Conservation (phyloP, 805 yeast species). For the Kuraishia hungarica region DNA sequence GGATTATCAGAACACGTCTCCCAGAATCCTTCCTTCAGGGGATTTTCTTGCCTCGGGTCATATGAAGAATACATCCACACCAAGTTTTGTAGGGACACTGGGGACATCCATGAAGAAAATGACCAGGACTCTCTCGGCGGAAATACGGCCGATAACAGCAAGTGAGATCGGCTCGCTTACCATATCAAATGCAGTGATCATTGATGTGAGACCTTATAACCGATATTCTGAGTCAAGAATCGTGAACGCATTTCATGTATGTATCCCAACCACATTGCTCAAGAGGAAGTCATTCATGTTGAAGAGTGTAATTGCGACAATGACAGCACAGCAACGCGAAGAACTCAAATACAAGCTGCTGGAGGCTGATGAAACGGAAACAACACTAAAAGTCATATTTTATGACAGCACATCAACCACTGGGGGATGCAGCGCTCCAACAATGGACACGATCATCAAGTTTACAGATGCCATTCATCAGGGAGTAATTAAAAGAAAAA, state of each 20-base stretch:
- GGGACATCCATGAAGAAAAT: neutral
- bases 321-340: slow-evolving; percentile 16
- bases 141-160: neutral
- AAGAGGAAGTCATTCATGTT: slow-evolving; percentile 28
- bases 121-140: neutral
- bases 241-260: slow-evolving; percentile 25
- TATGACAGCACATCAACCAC: slow-evolving; percentile 2
- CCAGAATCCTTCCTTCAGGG: neutral
- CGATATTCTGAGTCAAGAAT: slow-evolving; percentile 23
- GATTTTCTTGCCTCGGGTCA: neutral
- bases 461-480: neutral
- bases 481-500: neutral
- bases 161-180: neutral
- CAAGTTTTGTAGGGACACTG: neutral
- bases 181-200: neutral
- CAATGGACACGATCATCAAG: neutral
- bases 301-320: slow-evolving; percentile 23
- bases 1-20: neutral
- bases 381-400: neutral
- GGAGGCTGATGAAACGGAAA: neutral
- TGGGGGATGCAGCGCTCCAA: slow-evolving; percentile 2
- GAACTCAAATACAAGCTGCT: slow-evolving; percentile 4
- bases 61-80: neutral
- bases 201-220: slow-evolving; percentile 33
- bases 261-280: slow-evolving; percentile 35